Conservation (phyloP, 1,284 basidiomycete genomes). For the Trametes pubescens region DNA sequence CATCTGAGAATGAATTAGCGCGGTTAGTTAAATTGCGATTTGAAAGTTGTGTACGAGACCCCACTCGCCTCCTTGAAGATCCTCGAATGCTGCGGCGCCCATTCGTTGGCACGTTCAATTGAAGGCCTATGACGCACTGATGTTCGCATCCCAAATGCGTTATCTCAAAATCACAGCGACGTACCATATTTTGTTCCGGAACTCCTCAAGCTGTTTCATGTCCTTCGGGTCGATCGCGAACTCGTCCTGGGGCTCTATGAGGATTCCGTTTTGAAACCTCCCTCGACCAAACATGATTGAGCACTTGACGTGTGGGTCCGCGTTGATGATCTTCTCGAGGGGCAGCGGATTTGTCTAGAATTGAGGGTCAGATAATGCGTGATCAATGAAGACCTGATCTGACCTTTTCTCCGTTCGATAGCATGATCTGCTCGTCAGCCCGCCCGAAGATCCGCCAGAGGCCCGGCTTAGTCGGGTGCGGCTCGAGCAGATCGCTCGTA, state of each 20-base stretch:
- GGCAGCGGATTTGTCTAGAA: constrained; percentile 26
- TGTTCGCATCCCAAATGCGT: not conserved
- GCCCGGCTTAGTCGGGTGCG: constrained; percentile 51
- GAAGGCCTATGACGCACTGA: constrained; percentile 41
- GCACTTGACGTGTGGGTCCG: constrained; percentile 44
- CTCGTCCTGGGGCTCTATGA: constrained; percentile 48
- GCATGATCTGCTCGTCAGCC: constrained; percentile 52
- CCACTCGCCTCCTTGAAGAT: constrained; percentile 47
- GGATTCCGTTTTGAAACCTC: constrained; percentile 51
- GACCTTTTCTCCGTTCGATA: constrained; percentile 39
- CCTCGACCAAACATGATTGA: constrained; percentile 51
- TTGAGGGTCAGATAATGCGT: not conserved
- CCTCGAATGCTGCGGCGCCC: constrained; percentile 50
- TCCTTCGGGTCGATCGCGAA: constrained; percentile 45
- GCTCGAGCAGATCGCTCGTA: constrained; percentile 52
- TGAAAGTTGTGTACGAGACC: not conserved
- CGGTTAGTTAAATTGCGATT: not conserved
- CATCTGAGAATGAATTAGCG: constrained; percentile 2
- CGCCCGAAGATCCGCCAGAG: constrained; percentile 55
- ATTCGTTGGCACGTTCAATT: constrained; percentile 49
- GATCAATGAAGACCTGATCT: not conserved
- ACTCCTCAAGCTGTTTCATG: constrained; percentile 38
- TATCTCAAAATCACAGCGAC: not conserved
- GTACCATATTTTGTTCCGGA: constrained; percentile 47
- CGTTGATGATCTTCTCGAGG: constrained; percentile 47